Base-by-base conservation (phyloP, 140 eudicot species). In the Cichorium intybus region DNA sequence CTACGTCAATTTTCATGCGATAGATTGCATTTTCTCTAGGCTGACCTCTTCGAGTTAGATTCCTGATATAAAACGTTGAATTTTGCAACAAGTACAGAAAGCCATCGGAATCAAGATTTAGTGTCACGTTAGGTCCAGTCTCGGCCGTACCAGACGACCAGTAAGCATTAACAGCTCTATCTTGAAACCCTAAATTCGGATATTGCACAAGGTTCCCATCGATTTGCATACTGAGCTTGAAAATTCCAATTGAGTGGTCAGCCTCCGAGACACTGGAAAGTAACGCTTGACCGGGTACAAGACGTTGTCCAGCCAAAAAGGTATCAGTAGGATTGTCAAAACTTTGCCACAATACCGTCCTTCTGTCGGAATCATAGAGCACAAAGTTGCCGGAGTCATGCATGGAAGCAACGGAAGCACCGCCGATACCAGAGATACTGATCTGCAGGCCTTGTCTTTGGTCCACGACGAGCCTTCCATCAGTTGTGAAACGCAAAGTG, bases 161-260 rank as follows among this genome's bases (percentile, higher is more conserved):
- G 43, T 70, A 70, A 33, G 75, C 23, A 16, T 3, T 0, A 16
- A 0, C 11, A 1, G 17, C 7, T 2, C 4, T 4, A 24, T 41
- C 10, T 24, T 31, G 39, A 39, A 59, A 24, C 7, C 64, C 39
- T 0, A 20, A 6, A 12, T 37, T 37, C 4, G 83, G 81, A 52
- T 77, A 81, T 18, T 18, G 57, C 56, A 81, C 78, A 4, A 81
- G 83, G 75, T 77, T 10, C n/a, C 87, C 87, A 52, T 81, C 80
- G 2, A 1, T 8, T 64, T 77, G 87, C 83, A 81, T 77, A 2
- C 0, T 1, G 39, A 81, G 83, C 22, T 18, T 18, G 60, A 77
- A 75, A 3, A 51, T 6, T 6, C 80, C 80, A 35, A 56, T 24
- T 1, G 72, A 63, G 43, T 74, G 72, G 56, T 82, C 77, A 8